phyloP scores from a whole-genome alignment of 2,329 filamentous ascomycete species.

The Clonostachys rosea region DNA sequence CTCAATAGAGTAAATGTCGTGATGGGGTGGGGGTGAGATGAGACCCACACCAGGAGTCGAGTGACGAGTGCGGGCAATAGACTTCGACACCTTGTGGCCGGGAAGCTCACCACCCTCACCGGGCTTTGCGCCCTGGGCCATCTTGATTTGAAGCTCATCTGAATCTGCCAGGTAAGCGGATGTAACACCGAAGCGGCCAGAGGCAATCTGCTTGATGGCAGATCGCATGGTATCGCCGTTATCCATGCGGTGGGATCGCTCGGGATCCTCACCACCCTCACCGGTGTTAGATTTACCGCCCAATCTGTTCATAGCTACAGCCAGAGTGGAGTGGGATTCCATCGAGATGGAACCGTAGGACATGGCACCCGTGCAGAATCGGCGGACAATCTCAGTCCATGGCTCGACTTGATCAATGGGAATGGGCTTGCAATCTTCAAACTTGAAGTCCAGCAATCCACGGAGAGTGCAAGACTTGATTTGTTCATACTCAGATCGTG shows the following conservation, averaged over 20 bases:
- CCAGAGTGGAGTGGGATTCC: conserved; percentile 94
- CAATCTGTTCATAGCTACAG: conserved; percentile 93
- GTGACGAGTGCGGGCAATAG: conserved; percentile 90
- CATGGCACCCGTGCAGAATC: conserved; percentile 97
- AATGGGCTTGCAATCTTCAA: conserved; percentile 78
- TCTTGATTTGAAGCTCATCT: conserved; percentile 97
- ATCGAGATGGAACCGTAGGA: conserved; percentile 98
- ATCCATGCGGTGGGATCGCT: conserved; percentile 79
- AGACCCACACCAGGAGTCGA: conserved; percentile 94
- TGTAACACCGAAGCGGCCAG: conserved; percentile 92
- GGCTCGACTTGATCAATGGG: conserved; percentile 96
- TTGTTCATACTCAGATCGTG: conserved; percentile 86
- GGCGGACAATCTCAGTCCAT: conserved; percentile 95
- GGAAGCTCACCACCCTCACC: conserved; percentile 96
- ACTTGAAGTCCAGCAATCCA: conserved; percentile 93
- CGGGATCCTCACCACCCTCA: conserved; percentile 93
- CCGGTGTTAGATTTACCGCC: conserved; percentile 97
- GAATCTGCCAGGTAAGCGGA: conserved; percentile 92
- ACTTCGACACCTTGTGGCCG: conserved; percentile 92
- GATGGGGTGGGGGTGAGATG: conserved; percentile 92
- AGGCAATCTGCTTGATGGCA: conserved; percentile 96
- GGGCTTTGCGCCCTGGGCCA: conserved; percentile 97
- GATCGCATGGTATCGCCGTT: conserved; percentile 97
- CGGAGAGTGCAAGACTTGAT: conserved; percentile 96
- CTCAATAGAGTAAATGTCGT: conserved; percentile 98